Percentiles rank a stretch among this genome's conserved stretches.
Evolutionary conservation across 768 basidiomycete species (phyloP).

Genomic region (Leccinellum rugosiceps): DNA sequence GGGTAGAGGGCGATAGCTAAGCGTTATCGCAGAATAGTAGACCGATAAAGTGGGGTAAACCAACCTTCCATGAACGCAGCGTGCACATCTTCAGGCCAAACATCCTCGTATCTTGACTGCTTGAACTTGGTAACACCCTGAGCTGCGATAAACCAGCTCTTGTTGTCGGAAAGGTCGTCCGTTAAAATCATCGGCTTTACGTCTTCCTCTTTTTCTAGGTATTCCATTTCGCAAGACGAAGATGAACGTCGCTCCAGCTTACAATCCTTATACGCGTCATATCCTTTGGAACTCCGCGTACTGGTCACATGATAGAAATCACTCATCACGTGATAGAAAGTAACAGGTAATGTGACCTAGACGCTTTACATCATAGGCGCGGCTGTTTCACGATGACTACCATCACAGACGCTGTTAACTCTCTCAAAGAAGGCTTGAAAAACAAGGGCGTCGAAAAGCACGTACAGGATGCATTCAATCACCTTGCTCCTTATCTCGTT

Average conservation of each 20-base stretch:
- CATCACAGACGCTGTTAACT: slow-evolving; percentile 30
- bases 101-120: slow-evolving; percentile 33
- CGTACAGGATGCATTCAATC: slow-evolving; percentile 35
- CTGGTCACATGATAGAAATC: slow-evolving; percentile 29
- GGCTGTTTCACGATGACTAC: slow-evolving; percentile 15
- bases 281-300: slow-evolving; percentile 23
- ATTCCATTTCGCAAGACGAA: slow-evolving; percentile 21
- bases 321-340: slow-evolving; percentile 25
- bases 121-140: slow-evolving; percentile 17
- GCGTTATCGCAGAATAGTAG: slow-evolving; percentile 8
- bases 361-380: neutral
- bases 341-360: neutral
- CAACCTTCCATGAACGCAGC: slow-evolving; percentile 37
- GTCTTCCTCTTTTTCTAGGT: slow-evolving; percentile 6
- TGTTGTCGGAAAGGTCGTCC: slow-evolving; percentile 9
- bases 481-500: slow-evolving; percentile 40
- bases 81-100: slow-evolving; percentile 35
- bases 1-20: slow-evolving; percentile 31
- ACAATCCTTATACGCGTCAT: slow-evolving; percentile 11
- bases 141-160: neutral
- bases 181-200: slow-evolving; percentile 12
- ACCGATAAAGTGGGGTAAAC: neutral
- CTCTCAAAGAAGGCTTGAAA: slow-evolving; percentile 30
- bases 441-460: slow-evolving; percentile 29
- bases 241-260: slow-evolving; percentile 1